Evolutionary conservation across 441 rosid genomes (phyloP).

Genomic region (Hura crepitans): DNA sequence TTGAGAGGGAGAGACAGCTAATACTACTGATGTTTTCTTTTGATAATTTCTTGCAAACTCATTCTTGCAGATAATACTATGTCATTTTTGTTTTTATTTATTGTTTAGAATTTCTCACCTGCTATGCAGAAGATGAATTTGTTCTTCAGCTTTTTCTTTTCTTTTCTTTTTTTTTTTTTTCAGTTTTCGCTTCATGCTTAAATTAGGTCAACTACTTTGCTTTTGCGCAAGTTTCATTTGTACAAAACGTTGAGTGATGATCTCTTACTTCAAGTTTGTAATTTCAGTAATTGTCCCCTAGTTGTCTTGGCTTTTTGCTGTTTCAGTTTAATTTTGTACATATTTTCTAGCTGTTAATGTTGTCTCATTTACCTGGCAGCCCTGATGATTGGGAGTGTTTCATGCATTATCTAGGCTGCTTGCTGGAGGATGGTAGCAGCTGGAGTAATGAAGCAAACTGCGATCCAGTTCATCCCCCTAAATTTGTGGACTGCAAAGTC

Average conservation of each 20-base stretch:
- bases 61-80: background rate
- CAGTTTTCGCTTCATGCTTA: background rate
- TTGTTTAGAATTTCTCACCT: background rate
- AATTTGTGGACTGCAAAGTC: slow-evolving; percentile 51
- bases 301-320: too few species aligned
- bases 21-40: too few species aligned
- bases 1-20: background rate
- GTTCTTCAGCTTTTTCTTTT: background rate
- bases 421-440: slow-evolving; percentile 83
- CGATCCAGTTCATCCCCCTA: slow-evolving; percentile 47
- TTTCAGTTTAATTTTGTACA: slow-evolving; percentile 4
- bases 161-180: background rate
- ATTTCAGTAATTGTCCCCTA: background rate
- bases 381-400: slow-evolving; percentile 99
- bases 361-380: slow-evolving; percentile 51
- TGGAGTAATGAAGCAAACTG: slow-evolving; percentile 41
- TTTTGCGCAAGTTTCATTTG: slow-evolving; percentile 5
- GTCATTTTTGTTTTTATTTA: background rate
- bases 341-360: slow-evolving; percentile 30
- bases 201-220: background rate
- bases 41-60: background rate
- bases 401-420: slow-evolving; percentile 86
- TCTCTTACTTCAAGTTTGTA: background rate
- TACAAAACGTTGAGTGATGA: background rate
- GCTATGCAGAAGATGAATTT: background rate